A percentile compares a stretch with the other conserved stretches of the same genome.
Conservation (phyloP, 1,139 yeast species). For the Geotrichum cucujoidarum region DNA sequence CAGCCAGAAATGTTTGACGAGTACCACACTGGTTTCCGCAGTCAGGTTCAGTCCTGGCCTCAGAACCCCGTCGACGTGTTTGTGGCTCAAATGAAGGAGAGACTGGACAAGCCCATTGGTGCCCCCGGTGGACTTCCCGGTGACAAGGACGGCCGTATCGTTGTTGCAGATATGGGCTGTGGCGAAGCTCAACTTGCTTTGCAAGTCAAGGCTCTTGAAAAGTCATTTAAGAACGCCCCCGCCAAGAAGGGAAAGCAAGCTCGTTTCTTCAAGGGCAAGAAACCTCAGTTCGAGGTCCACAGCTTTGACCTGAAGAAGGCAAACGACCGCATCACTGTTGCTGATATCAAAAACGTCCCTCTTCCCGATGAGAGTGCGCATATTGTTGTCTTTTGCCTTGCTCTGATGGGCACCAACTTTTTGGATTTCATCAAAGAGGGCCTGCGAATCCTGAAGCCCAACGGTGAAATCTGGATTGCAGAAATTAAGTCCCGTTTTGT, state of each 20-base stretch:
- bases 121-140: constrained; percentile 93
- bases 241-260: constrained; percentile 39
- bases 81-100: constrained; percentile 61
- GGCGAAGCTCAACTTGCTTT: constrained; percentile 88
- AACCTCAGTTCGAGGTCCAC: constrained; percentile 54
- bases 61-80: constrained; percentile 93
- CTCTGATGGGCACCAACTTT: constrained; percentile 96
- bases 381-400: constrained; percentile 83
- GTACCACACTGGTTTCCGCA: constrained; percentile 90
- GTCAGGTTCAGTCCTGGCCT: constrained; percentile 96
- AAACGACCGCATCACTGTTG: constrained; percentile 86
- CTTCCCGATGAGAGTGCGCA: constrained; percentile 71
- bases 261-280: constrained; percentile 25
- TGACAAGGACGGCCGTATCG: constrained; percentile 46
- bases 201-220: constrained; percentile 37
- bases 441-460: constrained; percentile 74
- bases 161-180: constrained; percentile 97
- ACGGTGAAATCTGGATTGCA: constrained; percentile 96
- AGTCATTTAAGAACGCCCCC: constrained; percentile 38
- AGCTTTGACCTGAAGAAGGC: constrained; percentile 86
- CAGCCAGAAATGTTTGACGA: constrained; percentile 91
- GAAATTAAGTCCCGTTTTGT: constrained; percentile 90
- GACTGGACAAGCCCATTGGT: constrained; percentile 64
- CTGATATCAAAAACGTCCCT: constrained; percentile 90
- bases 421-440: constrained; percentile 90